Percentiles rank a stretch among this genome's conserved stretches.
phyloP scores from a whole-genome alignment of 805 yeast genomes.

The Lipomyces starkeyi region DNA sequence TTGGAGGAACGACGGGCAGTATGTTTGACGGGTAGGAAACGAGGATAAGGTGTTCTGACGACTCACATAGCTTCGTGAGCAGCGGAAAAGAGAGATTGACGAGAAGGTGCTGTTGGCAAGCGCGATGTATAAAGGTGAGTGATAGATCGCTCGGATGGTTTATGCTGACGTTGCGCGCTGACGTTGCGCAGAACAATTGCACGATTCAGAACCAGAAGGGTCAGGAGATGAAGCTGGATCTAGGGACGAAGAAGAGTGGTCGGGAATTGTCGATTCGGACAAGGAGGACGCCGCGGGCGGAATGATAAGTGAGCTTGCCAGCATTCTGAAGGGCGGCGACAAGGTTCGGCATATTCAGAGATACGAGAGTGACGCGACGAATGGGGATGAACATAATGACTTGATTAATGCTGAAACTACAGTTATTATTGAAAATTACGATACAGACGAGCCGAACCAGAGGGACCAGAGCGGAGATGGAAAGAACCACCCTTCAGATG shows the following conservation, averaged over 20 bases:
- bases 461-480: not conserved
- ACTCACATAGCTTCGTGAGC: slow-evolving; percentile 59
- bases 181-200: slow-evolving; percentile 4
- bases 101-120: slow-evolving; percentile 66
- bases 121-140: slow-evolving; percentile 41
- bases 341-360: slow-evolving; percentile 11
- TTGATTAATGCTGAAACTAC: slow-evolving; percentile 58
- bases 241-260: slow-evolving; percentile 29
- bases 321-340: slow-evolving; percentile 47
- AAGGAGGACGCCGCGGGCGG: slow-evolving; percentile 3
- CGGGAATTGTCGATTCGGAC: slow-evolving; percentile 20
- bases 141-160: no score
- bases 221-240: not conserved
- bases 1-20: slow-evolving; percentile 72
- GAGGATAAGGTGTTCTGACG: not conserved
- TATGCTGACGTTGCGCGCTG: not conserved
- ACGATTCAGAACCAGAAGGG: not conserved
- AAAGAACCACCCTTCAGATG: not conserved
- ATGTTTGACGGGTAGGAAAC: not conserved
- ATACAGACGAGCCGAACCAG: slow-evolving; percentile 14
- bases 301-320: slow-evolving; percentile 51
- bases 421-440: slow-evolving; percentile 63
- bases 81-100: slow-evolving; percentile 67
- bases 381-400: slow-evolving; percentile 54
- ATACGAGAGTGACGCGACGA: slow-evolving; percentile 42